Conservation (phyloP, 257 asterid species). For the Echites panduratus region DNA sequence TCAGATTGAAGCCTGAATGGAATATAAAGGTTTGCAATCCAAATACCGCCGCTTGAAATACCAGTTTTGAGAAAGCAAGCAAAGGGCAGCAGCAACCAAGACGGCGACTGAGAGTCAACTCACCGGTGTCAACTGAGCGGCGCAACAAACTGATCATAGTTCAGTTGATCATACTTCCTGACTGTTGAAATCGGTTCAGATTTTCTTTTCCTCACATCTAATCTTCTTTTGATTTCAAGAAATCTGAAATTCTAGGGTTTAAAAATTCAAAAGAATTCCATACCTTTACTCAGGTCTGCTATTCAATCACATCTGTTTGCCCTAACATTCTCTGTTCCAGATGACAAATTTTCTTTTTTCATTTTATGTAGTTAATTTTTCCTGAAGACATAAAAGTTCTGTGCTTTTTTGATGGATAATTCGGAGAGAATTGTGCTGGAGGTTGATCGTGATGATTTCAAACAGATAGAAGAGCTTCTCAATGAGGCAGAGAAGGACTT, state of each 20-base stretch:
- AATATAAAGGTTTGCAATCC: neutral
- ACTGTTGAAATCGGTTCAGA: neutral
- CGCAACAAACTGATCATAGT: neutral
- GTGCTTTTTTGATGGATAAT: constrained; percentile 33
- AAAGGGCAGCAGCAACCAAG: neutral
- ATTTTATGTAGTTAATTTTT: neutral
- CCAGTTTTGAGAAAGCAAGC: neutral
- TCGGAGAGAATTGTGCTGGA: constrained; percentile 34
- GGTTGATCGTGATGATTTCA: constrained; percentile 34
- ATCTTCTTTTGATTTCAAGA: too few relatives aligned
- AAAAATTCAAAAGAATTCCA: too few relatives aligned
- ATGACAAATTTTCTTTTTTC: neutral
- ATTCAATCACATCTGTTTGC: too few relatives aligned
- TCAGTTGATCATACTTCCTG: neutral
- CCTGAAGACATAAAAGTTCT: neutral
- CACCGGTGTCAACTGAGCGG: too few relatives aligned
- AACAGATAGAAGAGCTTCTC: constrained; percentile 49
- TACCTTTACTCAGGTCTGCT: too few relatives aligned
- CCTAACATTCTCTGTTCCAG: neutral
- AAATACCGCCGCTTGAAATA: neutral
- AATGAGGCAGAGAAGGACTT: constrained; percentile 29
- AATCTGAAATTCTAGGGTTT: neutral
- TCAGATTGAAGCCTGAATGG: too few relatives aligned
- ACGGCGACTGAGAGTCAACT: too few relatives aligned
- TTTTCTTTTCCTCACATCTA: neutral